These are phyloP conservation scores for Candida neerlandica DNA, from an alignment of 1,139 yeast species.

Conservation along the genomic window DNA sequence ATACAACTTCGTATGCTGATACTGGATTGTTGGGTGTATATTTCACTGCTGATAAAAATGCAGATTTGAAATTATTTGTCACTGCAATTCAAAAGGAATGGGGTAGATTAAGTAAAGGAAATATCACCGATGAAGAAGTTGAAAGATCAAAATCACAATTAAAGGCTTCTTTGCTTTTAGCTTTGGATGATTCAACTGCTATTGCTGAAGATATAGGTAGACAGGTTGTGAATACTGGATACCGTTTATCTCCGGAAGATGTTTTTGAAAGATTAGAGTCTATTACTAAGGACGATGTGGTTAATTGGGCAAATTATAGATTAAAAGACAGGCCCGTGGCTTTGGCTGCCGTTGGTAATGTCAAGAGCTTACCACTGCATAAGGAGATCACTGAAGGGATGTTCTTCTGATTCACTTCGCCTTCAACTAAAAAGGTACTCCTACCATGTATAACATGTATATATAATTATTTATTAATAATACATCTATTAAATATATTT, in stretches of 20 bases:
- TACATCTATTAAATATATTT: background rate
- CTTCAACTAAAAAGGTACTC: background rate
- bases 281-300: slow-evolving; percentile 77
- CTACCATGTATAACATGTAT: too few species aligned
- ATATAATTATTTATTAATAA: slow-evolving; percentile 1
- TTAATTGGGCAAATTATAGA: slow-evolving; percentile 86
- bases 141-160: slow-evolving; percentile 93
- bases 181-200: slow-evolving; percentile 93
- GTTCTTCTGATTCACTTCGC: slow-evolving; percentile 21
- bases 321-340: slow-evolving; percentile 81
- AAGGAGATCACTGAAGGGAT: slow-evolving; percentile 48
- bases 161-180: slow-evolving; percentile 85
- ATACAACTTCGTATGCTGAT: slow-evolving; percentile 95
- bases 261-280: slow-evolving; percentile 82
- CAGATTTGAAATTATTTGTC: slow-evolving; percentile 65
- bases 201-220: slow-evolving; percentile 98
- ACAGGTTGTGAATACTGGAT: slow-evolving; percentile 93
- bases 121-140: slow-evolving; percentile 81
- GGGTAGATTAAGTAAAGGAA: slow-evolving; percentile 78
- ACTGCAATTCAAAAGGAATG: slow-evolving; percentile 84
- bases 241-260: slow-evolving; percentile 86
- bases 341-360: slow-evolving; percentile 87
- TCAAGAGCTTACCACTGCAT: slow-evolving; percentile 63
- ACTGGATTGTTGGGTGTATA: slow-evolving; percentile 98
- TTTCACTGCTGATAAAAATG: slow-evolving; percentile 76